A percentile compares a stretch with the other conserved stretches of the same genome.
Evolutionary conservation across 495 filamentous ascomycete species (phyloP).

Genomic region (Extremus antarcticus): DNA sequence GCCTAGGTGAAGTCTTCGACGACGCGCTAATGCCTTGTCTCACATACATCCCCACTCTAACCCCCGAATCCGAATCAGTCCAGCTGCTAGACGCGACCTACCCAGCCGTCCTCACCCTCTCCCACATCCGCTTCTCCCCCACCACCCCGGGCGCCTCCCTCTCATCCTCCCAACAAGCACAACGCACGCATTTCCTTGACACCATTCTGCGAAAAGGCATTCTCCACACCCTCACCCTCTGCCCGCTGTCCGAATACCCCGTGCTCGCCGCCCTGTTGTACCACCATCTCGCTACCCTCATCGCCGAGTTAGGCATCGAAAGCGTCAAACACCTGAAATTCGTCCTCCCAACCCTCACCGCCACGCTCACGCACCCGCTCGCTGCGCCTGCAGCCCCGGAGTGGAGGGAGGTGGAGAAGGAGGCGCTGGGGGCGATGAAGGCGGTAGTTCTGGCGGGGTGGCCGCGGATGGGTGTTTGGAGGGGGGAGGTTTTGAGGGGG

Average conservation of each 20-base stretch:
- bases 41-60: slow-evolving; percentile 65
- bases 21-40: slow-evolving; percentile 65
- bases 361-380: slow-evolving; percentile 60
- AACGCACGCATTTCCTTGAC: slow-evolving; percentile 13
- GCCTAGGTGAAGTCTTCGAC: slow-evolving; percentile 68
- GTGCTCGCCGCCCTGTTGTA: slow-evolving; percentile 43
- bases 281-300: slow-evolving; percentile 39
- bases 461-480: slow-evolving; percentile 54
- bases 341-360: slow-evolving; percentile 55
- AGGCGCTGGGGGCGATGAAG: slow-evolving; percentile 44
- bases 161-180: background rate
- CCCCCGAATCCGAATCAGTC: slow-evolving; percentile 60
- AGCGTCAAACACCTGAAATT: slow-evolving; percentile 66
- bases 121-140: slow-evolving; percentile 37
- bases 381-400: slow-evolving; percentile 36
- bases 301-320: slow-evolving; percentile 54
- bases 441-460: slow-evolving; percentile 58
- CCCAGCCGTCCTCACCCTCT: slow-evolving; percentile 50
- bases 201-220: slow-evolving; percentile 28
- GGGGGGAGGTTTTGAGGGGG: slow-evolving; percentile 57
- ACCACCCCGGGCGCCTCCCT: slow-evolving; percentile 13
- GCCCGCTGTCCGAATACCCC: slow-evolving; percentile 27
- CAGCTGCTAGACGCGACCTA: slow-evolving; percentile 56
- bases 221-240: slow-evolving; percentile 32
- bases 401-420: slow-evolving; percentile 37